These are phyloP conservation scores for Aegilops longissima DNA, from an alignment of 176 grass and related monocot species.

Conservation along the genomic window DNA sequence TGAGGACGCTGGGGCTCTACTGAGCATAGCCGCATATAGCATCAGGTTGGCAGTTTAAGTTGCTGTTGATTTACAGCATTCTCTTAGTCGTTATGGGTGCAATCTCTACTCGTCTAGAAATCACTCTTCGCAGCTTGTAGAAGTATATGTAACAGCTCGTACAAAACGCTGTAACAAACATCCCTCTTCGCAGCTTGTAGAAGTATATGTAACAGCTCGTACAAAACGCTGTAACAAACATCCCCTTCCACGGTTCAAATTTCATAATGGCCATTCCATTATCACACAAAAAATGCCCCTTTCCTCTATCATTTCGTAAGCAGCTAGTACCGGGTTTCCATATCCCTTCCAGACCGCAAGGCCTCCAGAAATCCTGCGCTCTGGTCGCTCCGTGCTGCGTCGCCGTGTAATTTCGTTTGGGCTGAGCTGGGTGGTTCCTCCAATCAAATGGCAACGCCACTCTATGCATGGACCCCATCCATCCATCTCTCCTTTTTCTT, in stretches of 20 bases:
- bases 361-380: no score
- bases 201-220: neutral
- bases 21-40: conserved; percentile 53
- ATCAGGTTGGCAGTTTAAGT: conserved; percentile 22
- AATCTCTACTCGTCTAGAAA: conserved; percentile 10
- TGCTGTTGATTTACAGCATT: conserved; percentile 16
- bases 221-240: neutral
- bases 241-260: neutral
- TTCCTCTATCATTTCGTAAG: neutral
- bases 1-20: conserved; percentile 87
- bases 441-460: no score
- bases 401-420: no score
- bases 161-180: neutral
- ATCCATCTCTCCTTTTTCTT: no score
- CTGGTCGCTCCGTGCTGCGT: no score
- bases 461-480: no score
- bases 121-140: neutral
- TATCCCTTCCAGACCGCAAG: neutral
- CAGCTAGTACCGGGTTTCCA: neutral
- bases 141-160: neutral
- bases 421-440: no score
- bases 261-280: neutral
- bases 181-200: neutral
- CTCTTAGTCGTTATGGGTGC: neutral
- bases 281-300: neutral